Base-by-base conservation (phyloP, 2,329 filamentous ascomycete species). In the Sphaerulina musiva region DNA sequence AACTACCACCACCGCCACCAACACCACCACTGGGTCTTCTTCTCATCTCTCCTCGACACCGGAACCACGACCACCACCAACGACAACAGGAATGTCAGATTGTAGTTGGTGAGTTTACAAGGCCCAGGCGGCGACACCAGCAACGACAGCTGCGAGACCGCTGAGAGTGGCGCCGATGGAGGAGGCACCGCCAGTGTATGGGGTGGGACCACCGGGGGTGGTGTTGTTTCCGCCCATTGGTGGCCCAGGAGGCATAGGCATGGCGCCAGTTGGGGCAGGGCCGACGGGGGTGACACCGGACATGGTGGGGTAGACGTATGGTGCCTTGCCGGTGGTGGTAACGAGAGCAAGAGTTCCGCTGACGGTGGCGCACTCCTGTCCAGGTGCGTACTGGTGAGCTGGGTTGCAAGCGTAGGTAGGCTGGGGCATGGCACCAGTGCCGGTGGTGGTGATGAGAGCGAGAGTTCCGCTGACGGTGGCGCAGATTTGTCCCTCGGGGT, bases 181-280 rank as follows among this genome's bases (percentile, higher is more conserved):
- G 2, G 48, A 45, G 6, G 53, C 54, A 31, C 34, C 49, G 9
- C 54, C 54, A 23, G 54, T 53, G 38, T 52, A 56, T 34, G 54
- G 50, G 20, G 32, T 32, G 14, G 26, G 6, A 11, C 40, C 34
- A 44, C 40, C 34, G 36, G 42, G 20, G 23, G 42, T 52, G n/a
- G 50, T 32, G 1, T 7, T n/a, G 3, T 6, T 32, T 7, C 31
- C 32, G 10, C 41, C 43, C 2, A 14, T 31, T 11, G 43, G 40
- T 3, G 50, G 50, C 9, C 20, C 31, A 17, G 43, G 34, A 17
- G 14, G 14, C 14, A 17, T 17, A 17, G 14, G 14, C 20, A 20
- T 20, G 20, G 20, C 20, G 3, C 20, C 20, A 20, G 20, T 20
- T 20, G 20, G 20, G 20, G 20, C 20, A 20, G 20, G 20, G 20